phyloP scores from a whole-genome alignment of 1,284 basidiomycete species.

The Anthracocystis setariae region DNA sequence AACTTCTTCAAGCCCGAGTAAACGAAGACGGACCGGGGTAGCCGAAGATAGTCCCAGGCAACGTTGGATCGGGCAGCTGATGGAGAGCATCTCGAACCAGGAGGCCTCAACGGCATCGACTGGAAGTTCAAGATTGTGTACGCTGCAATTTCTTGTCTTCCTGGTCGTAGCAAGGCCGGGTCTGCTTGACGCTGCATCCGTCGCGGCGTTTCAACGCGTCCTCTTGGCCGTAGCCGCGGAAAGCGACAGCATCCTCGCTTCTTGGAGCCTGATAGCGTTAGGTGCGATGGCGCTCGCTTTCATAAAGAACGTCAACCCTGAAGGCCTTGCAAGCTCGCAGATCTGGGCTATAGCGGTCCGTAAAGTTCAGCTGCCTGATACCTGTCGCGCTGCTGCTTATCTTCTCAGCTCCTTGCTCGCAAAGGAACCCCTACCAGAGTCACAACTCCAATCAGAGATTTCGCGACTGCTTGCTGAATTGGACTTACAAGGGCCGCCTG shows the following conservation, averaged over 20 bases:
- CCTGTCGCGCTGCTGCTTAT: constrained; percentile 29
- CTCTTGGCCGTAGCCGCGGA: constrained; percentile 12
- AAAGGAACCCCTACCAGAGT: constrained; percentile 5
- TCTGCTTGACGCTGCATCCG: constrained; percentile 3
- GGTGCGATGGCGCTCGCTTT: constrained; percentile 2
- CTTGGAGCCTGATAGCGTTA: constrained; percentile 24
- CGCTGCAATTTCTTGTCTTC: constrained; percentile 28
- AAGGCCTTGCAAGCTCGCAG: not conserved
- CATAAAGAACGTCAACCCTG: not conserved
- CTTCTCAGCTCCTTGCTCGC: constrained; percentile 18
- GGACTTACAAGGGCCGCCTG: constrained; percentile 38
- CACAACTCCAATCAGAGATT: constrained; percentile 13
- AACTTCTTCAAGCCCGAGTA: constrained; percentile 16
- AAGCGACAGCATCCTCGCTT: constrained; percentile 11
- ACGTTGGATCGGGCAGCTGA: not conserved
- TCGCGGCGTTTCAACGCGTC: not conserved
- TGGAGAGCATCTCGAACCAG: constrained; percentile 3
- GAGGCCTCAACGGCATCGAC: not conserved
- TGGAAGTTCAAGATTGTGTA: constrained; percentile 8
- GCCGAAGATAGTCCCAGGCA: not conserved
- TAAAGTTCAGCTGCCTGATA: constrained; percentile 21
- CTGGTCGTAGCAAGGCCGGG: constrained; percentile 10
- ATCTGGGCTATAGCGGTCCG: constrained; percentile 21
- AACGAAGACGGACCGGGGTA: constrained; percentile 8
- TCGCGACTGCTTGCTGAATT: constrained; percentile 31